A percentile compares a stretch with the other conserved stretches of the same genome.
phyloP scores from a whole-genome alignment of 2,329 filamentous ascomycete species.

The Blastomyces gilchristii region DNA sequence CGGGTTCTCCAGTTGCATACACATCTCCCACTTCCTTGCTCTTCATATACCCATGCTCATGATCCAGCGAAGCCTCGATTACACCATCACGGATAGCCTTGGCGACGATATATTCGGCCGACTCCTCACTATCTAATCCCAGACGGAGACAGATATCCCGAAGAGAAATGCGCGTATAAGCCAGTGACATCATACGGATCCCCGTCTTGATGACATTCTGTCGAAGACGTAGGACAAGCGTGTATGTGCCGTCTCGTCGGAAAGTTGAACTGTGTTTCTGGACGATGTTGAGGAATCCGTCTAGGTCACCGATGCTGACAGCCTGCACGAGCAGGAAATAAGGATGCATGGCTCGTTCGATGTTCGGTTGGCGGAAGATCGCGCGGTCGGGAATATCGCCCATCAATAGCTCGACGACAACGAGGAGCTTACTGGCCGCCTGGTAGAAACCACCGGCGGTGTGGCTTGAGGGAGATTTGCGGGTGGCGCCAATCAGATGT shows the following conservation, averaged over 20 bases:
- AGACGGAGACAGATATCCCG: conserved; percentile 95
- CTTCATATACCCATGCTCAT: conserved; percentile 96
- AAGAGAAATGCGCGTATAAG: conserved; percentile 92
- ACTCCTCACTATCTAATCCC: conserved; percentile 89
- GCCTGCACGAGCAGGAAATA: conserved; percentile 93
- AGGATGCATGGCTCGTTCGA: conserved; percentile 79
- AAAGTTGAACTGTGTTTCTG: conserved; percentile 72
- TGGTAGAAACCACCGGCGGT: conserved; percentile 92
- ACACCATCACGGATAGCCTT: conserved; percentile 97
- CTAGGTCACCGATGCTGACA: conserved; percentile 89
- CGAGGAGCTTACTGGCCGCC: conserved; percentile 87
- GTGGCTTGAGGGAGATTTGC: conserved; percentile 83
- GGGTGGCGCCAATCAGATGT: conserved; percentile 82
- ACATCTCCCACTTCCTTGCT: conserved; percentile 94
- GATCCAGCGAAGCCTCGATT: conserved; percentile 87
- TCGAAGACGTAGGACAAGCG: conserved; percentile 81
- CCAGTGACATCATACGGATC: conserved; percentile 97
- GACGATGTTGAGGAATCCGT: conserved; percentile 83
- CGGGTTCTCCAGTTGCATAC: conserved; percentile 89
- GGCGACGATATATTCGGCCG: conserved; percentile 96
- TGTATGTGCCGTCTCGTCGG: conserved; percentile 90
- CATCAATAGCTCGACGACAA: conserved; percentile 95
- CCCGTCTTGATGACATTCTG: conserved; percentile 99
- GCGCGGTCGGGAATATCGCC: conserved; percentile 94
- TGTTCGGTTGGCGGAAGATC: conserved; percentile 77